Conservation (phyloP, 2,329 filamentous ascomycete species). For the Magnaporthiopsis poae region DNA sequence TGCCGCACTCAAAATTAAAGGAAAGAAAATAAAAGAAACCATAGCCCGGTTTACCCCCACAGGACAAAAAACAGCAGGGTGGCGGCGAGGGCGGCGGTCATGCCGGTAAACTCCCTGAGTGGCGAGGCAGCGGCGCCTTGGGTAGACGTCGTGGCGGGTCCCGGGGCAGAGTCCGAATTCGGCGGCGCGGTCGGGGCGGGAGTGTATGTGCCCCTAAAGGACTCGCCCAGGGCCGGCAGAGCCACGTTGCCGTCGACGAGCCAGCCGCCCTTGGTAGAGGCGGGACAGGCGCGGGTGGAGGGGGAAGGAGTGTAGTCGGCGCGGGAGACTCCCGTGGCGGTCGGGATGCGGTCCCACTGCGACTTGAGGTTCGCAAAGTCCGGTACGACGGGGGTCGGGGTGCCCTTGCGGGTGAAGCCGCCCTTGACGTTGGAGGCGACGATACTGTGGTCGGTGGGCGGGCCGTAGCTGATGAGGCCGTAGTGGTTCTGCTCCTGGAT, state of each 20-base stretch:
- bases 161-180: constrained; percentile 11
- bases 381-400: constrained; percentile 60
- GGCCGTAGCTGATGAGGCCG: constrained; percentile 68
- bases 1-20: not conserved
- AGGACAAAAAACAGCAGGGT: constrained; percentile 39
- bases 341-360: constrained; percentile 60
- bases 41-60: not conserved
- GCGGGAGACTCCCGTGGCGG: constrained; percentile 57
- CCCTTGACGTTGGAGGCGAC: constrained; percentile 48
- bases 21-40: constrained; percentile 1
- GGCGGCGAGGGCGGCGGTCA: constrained; percentile 36
- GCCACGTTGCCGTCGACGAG: constrained; percentile 58
- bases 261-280: constrained; percentile 61
- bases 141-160: constrained; percentile 21
- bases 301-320: constrained; percentile 54
- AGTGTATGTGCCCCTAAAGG: constrained; percentile 22
- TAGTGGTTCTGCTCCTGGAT: constrained; percentile 77
- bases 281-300: constrained; percentile 59
- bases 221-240: constrained; percentile 59
- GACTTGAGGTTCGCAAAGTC: constrained; percentile 70
- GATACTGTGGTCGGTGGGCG: constrained; percentile 40
- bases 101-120: constrained; percentile 35
- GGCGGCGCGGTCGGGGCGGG: constrained; percentile 16
- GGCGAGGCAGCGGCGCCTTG: constrained; percentile 34
- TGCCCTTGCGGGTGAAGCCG: constrained; percentile 62